Base-by-base conservation (phyloP, 495 filamentous ascomycete genomes). In the Penicillium samsonianum region DNA sequence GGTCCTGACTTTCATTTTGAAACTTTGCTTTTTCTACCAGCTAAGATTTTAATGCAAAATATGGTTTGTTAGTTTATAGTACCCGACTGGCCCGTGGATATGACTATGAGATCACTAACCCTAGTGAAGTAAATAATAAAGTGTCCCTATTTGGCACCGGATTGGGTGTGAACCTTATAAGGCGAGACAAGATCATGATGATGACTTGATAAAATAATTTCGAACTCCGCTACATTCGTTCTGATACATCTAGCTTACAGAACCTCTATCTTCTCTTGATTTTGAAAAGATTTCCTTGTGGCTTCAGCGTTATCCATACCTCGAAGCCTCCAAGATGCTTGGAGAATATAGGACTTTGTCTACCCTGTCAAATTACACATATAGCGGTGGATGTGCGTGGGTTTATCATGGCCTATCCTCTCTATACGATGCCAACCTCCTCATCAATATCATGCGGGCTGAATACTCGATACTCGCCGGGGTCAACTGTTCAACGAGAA, bases 171-270 rank as follows among this genome's bases (percentile, higher is more conserved):
- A n/a, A 26, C 28, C 28, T 30, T 30, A 30, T 10, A 10, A 30
- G 8, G 28, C 10, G 47, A 50, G 47, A n/a, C n/a, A n/a, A n/a
- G 19, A 25, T 45, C 43, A 45, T 45, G 25, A 45, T 45, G 25
- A 45, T 45, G 8, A 10, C 28, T 30, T 10, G 1, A 30, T 30
- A 9, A 30, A 9, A 30, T 10, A 30, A 30, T 30, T 30, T 3
- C 28, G 28, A 10, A 3, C 28, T 30, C 3, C 28, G 0, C 30
- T 12, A 11, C 9, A 9, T n/a, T n/a, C n/a, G n/a, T n/a, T n/a
- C n/a, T n/a, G n/a, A n/a, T n/a, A n/a, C n/a, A n/a, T n/a, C n/a
- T n/a, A n/a, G n/a, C 30, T 33, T 33, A 12, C 10, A 33, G 10
- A 33, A 26, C 25, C 6, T 0, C 10, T 33, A 33, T 4, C 10